Conservation (phyloP, 2,329 filamentous ascomycete genomes). For the Elsinoe necatrix region DNA sequence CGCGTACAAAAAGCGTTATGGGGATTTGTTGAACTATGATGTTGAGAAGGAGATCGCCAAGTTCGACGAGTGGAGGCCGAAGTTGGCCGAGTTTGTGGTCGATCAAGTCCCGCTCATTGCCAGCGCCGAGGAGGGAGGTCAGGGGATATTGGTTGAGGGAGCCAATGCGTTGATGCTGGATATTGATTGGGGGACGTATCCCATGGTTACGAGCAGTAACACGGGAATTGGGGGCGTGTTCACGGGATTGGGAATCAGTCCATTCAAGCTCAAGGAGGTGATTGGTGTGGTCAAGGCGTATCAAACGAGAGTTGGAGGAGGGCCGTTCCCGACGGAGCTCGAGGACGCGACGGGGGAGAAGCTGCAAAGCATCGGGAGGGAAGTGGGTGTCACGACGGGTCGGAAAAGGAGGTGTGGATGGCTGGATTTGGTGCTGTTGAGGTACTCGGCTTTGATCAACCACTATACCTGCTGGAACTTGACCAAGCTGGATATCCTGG, state of each 20-base stretch:
- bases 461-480: slow-evolving; percentile 58
- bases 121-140: slow-evolving; percentile 50
- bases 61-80: slow-evolving; percentile 51
- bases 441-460: slow-evolving; percentile 58
- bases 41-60: slow-evolving; percentile 59
- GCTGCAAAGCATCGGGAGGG: slow-evolving; percentile 48
- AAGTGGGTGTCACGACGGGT: slow-evolving; percentile 51
- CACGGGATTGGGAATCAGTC: slow-evolving; percentile 54
- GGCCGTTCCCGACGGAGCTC: slow-evolving; percentile 62
- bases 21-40: slow-evolving; percentile 58
- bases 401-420: slow-evolving; percentile 55
- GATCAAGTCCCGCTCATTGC: slow-evolving; percentile 60
- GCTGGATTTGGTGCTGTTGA: slow-evolving; percentile 61
- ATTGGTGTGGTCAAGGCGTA: slow-evolving; percentile 62
- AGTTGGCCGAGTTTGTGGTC: slow-evolving; percentile 53
- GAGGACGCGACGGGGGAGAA: slow-evolving; percentile 49
- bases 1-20: slow-evolving; percentile 61
- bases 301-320: slow-evolving; percentile 49
- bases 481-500: slow-evolving; percentile 62
- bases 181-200: slow-evolving; percentile 55
- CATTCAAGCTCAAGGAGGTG: slow-evolving; percentile 51
- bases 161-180: slow-evolving; percentile 62
- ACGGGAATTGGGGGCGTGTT: slow-evolving; percentile 55
- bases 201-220: slow-evolving; percentile 53
- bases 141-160: slow-evolving; percentile 59